Conservation (phyloP, 2,329 filamentous ascomycete species). For the Aspergillus latus region DNA sequence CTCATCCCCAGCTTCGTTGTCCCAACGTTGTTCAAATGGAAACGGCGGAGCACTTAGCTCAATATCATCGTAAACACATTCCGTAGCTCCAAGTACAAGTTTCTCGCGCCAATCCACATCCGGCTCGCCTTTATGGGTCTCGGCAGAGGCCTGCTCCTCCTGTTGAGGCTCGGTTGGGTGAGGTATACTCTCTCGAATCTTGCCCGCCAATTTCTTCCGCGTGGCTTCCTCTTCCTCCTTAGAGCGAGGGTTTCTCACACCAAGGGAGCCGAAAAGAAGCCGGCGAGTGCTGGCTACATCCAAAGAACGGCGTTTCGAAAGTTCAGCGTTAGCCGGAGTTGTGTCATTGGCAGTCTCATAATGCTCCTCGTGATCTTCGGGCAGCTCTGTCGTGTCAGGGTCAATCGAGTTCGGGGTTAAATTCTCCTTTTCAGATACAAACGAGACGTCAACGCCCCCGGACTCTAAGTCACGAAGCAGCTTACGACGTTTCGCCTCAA, state of each 20-base stretch:
- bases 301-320: conserved; percentile 44
- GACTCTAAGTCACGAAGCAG: conserved; percentile 53
- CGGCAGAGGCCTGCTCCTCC: conserved; percentile 24
- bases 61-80: conserved; percentile 73
- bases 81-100: conserved; percentile 74
- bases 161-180: conserved; percentile 23
- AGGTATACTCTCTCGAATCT: conserved; percentile 42
- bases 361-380: conserved; percentile 14
- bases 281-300: conserved; percentile 65
- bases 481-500: conserved; percentile 53
- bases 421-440: conserved; percentile 32
- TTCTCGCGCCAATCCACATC: conserved; percentile 70
- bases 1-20: conserved; percentile 64
- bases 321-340: conserved; percentile 17
- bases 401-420: conserved; percentile 21
- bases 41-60: conserved; percentile 76
- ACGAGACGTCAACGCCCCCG: conserved; percentile 53
- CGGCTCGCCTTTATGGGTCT: conserved; percentile 46
- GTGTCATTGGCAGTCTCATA: conserved; percentile 15
- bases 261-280: conserved; percentile 70
- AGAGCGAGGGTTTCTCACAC: conserved; percentile 66
- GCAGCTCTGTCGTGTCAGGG: conserved; percentile 2
- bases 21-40: conserved; percentile 88
- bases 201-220: conserved; percentile 59
- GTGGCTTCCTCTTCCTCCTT: conserved; percentile 67